A percentile compares a stretch with the other conserved stretches of the same genome.
Conservation (phyloP, 495 filamentous ascomycete genomes). For the Penicillium desertorum region DNA sequence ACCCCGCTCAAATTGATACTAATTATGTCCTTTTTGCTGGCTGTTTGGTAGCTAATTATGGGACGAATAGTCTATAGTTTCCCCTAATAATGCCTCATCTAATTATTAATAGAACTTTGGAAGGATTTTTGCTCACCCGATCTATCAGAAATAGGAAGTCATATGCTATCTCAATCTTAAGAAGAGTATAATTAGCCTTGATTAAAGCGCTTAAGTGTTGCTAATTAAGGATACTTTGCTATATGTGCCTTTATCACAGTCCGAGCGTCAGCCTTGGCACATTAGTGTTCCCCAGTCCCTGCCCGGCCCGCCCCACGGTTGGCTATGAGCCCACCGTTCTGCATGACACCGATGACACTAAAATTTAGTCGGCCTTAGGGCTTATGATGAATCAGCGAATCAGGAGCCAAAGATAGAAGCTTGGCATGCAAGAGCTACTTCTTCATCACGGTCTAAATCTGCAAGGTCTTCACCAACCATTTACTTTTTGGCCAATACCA, state of each 20-base stretch:
- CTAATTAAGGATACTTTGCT: constrained; percentile 7
- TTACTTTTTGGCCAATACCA: not conserved
- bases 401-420: constrained; percentile 16
- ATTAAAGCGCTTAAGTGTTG: constrained; percentile 4
- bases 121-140: not conserved
- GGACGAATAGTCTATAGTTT: not conserved
- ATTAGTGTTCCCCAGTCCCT: not conserved
- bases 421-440: constrained; percentile 24
- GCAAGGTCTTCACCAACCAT: not conserved
- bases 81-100: constrained; percentile 5
- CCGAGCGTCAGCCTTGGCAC: not conserved
- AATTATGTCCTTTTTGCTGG: constrained; percentile 1
- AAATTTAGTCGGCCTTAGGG: not conserved
- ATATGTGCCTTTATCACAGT: constrained; percentile 6
- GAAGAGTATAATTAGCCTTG: not conserved
- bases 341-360: constrained; percentile 13
- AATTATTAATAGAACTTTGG: constrained; percentile 8
- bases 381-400: constrained; percentile 7
- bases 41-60: constrained; percentile 4
- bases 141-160: not conserved
- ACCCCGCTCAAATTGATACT: constrained; percentile 7
- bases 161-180: not conserved
- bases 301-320: constrained; percentile 13
- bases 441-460: constrained; percentile 4
- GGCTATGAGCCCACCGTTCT: constrained; percentile 25